Evolutionary conservation across 177 flowering plant species (phyloP), one percentile per base, ranked within the genome.

Genomic region (Vitis hybrid): DNA sequence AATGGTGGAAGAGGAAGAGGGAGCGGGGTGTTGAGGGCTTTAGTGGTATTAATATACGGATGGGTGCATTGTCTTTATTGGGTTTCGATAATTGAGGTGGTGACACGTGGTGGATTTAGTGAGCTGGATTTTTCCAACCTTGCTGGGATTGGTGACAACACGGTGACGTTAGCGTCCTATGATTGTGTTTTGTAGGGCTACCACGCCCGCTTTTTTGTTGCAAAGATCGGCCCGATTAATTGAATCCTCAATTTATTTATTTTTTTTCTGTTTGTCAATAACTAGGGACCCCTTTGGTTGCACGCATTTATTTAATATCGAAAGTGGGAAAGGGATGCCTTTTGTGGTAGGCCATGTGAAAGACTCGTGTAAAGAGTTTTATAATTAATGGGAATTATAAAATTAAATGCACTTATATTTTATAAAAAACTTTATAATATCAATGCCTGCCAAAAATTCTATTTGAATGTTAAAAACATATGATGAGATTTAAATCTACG

Each of bases 101-200:
- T 52, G 80, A 80, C 74, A 74, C 80, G 78, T 77, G 80, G 75
- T 13, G 1, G 35, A 58, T 12, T 55, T 14, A 51, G 50, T 74
- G 74, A 71, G 68, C 71, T 74, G 72, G 58, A 53, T 65, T 63
- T 69, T 49, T 35, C 71, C 56, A 58, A 4, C 65, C 68, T 66
- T 77, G 67, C 72, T 58, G 70, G 78, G 75, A 46, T 63, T 49
- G 69, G 71, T 66, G 66, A 79, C 76, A 68, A 65, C 64, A 21
- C n/a, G 12, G 53, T 73, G 77, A 71, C 71, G 68, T 58, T 49
- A 68, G 20, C 73, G 24, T 67, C 68, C 73, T 53, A 27, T 72
- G 73, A 72, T 67, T 71, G 46, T 67, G 41, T 30, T 48, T 10
- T 7, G 48, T 20, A 24, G 61, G 68, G 20, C 58, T 11, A 35